These are phyloP conservation scores for Cercophora newfieldiana DNA, from an alignment of 495 filamentous ascomycete species.

Conservation along the genomic window DNA sequence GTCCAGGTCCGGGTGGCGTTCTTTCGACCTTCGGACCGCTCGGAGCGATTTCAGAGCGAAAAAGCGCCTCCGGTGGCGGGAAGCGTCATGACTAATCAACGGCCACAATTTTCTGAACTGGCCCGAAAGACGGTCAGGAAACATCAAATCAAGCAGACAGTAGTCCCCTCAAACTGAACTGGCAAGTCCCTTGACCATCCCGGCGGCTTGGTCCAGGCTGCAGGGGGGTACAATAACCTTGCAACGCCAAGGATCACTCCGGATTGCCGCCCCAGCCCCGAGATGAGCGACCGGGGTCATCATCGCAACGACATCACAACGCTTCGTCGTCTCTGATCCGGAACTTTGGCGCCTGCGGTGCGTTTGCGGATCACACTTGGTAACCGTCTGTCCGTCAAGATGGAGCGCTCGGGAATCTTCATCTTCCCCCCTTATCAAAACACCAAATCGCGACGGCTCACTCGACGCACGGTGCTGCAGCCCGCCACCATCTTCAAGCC, in stretches of 20 bases:
- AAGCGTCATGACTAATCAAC: too few species aligned
- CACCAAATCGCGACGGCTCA: not conserved
- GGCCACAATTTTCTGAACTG: too few species aligned
- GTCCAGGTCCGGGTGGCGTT: too few species aligned
- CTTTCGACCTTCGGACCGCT: too few species aligned
- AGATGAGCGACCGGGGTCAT: not conserved
- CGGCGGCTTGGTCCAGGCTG: not conserved
- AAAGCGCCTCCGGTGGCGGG: too few species aligned
- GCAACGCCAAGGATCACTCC: not conserved
- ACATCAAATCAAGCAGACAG: too few species aligned
- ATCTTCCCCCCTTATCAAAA: not conserved
- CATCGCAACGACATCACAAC: not conserved
- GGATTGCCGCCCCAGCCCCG: not conserved
- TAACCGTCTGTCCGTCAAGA: not conserved
- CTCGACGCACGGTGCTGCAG: not conserved
- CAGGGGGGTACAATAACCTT: not conserved
- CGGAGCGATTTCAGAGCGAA: too few species aligned
- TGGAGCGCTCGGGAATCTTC: conserved; percentile 5
- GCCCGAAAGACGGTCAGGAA: too few species aligned
- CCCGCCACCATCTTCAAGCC: conserved; percentile 34
- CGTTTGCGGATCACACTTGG: too few species aligned
- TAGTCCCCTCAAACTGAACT: too few species aligned
- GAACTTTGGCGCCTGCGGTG: not conserved
- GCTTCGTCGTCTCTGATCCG: not conserved
- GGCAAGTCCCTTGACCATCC: not conserved